phyloP scores from a whole-genome alignment of 768 basidiomycete genomes.

The Suillus spraguei region DNA sequence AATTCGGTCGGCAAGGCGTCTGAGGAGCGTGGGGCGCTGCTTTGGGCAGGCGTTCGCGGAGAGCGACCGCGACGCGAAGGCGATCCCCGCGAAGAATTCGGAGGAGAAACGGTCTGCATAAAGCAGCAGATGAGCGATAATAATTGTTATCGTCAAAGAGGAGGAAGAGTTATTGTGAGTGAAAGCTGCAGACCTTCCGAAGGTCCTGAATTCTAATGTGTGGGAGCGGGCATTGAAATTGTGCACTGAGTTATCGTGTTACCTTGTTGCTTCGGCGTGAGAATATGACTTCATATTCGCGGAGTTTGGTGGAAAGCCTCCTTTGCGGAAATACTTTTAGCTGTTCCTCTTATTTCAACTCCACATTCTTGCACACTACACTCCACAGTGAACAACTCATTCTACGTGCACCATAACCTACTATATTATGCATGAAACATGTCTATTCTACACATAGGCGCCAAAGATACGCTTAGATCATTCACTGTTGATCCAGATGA shows the following conservation, averaged over 20 bases:
- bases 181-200: conserved; percentile 22
- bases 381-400: not conserved
- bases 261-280: conserved; percentile 33
- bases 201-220: conserved; percentile 32
- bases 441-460: not conserved
- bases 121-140: conserved; percentile 11
- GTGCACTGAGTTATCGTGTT: conserved; percentile 42
- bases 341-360: conserved; percentile 4
- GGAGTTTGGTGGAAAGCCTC: conserved; percentile 37
- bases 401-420: not conserved
- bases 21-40: conserved; percentile 39
- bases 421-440: not conserved
- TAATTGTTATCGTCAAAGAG: conserved; percentile 13
- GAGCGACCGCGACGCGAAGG: conserved; percentile 67
- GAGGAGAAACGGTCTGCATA: conserved; percentile 50
- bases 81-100: conserved; percentile 55
- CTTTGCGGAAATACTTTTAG: conserved; percentile 10
- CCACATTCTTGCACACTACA: not conserved
- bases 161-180: conserved; percentile 19
- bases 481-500: conserved; percentile 9
- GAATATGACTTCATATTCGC: conserved; percentile 32
- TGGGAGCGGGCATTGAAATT: conserved; percentile 44
- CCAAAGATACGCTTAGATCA: conserved; percentile 9
- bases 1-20: conserved; percentile 52
- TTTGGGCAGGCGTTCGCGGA: conserved; percentile 53